Base-by-base conservation (phyloP, 371 early-diverging fungal species). In the Nosema granulosis region DNA sequence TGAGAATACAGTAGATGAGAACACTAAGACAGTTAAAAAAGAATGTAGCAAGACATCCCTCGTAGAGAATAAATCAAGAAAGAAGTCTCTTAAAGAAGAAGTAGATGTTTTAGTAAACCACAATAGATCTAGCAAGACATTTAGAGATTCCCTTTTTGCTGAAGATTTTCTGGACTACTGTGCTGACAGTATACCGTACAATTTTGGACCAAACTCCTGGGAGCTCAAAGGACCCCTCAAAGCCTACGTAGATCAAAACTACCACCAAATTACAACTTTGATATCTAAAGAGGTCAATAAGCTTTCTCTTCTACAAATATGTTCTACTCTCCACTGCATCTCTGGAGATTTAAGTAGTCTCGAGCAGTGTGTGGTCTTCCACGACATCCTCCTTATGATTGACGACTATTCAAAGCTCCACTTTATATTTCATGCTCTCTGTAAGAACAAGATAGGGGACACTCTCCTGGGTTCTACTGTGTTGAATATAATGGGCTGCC, bases 321-420 rank as follows among this genome's bases (percentile, higher is more conserved):
- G 80, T 61, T 68, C 73, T 13, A 73, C 80, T 31, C 24, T 80
- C n/a, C 61, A 68, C 37, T 20, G 51, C 18, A 29, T 80, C 12
- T 68, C 54, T 50, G 43, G 37, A n/a, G 73, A 76, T 18, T 57
- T 80, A 12, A 65, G 50, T 26, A 52, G 73, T 52, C 13, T 43
- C 9, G 67, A 80, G 28, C 76, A 80, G 72, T 35, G 67, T 0
- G 74, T 80, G 24, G 73, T 77, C 32, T 34, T 59, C 26, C 71
- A 76, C 29, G 80, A 80, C 63, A 49, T 80, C 6, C 62, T 80
- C 20, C 34, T 77, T 3, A 34, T 59, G 16, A 16, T 67, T 13
- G 57, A 67, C 35, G 56, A 70, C 24, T 26, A 56, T 58, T 65
- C 63, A 18, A 80, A 68, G 52, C 28, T 77, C 38, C 57, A 52